Conservation (phyloP, 2,329 filamentous ascomycete species). For the Phaeomoniella chlamydospora region DNA sequence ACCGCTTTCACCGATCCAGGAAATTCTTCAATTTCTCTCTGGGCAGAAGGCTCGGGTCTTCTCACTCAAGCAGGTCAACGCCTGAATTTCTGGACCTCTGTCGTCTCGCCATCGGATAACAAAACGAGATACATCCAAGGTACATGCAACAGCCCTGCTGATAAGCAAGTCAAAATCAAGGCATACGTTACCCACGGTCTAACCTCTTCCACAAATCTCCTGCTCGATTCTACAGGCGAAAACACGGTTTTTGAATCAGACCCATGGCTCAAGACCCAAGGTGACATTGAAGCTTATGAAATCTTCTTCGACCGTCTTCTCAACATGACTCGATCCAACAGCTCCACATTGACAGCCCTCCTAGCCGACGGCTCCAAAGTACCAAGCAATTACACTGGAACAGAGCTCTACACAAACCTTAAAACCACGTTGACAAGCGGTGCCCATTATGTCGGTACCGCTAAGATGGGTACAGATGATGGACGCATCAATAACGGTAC, state of each 20-base stretch:
- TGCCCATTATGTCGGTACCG: constrained; percentile 33
- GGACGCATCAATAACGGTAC: constrained; percentile 33
- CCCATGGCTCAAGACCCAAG: constrained; percentile 2
- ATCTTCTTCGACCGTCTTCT: neutral
- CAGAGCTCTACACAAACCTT: neutral
- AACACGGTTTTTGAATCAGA: neutral
- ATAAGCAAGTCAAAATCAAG: neutral
- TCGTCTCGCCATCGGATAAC: neutral
- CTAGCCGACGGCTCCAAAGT: neutral
- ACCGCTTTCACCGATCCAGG: neutral
- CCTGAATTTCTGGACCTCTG: neutral
- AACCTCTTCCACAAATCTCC: neutral
- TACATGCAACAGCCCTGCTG: neutral
- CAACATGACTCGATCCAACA: constrained; percentile 17
- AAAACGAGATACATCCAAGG: neutral
- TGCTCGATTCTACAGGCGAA: neutral
- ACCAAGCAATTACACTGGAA: constrained; percentile 29
- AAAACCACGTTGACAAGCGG: neutral
- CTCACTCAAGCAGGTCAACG: neutral
- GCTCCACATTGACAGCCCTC: constrained; percentile 23
- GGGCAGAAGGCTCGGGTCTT: neutral
- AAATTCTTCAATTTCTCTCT: neutral
- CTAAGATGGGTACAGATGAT: constrained; percentile 45
- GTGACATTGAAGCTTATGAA: constrained; percentile 1
- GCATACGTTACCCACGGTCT: neutral